These are phyloP conservation scores for Vitis hybrid DNA, from an alignment of 177 flowering plant species.

Conservation along the genomic window DNA sequence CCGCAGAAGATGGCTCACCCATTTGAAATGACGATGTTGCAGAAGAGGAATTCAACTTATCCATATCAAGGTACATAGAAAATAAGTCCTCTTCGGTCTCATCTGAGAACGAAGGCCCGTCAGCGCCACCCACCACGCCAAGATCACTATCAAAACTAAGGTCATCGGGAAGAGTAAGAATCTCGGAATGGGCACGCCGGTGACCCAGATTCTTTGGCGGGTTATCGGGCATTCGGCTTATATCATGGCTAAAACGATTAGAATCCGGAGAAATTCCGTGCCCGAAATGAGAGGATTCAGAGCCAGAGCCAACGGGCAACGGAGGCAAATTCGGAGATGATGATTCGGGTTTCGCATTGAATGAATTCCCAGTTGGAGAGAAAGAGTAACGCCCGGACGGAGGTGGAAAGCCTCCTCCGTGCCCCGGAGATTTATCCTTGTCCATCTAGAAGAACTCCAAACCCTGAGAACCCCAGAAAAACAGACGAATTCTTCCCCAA, in stretches of 20 bases:
- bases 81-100: conserved; percentile 92
- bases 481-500: too few relatives aligned
- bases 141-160: conserved; percentile 92
- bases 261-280: conserved; percentile 35
- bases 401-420: conserved; percentile 56
- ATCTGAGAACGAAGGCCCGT: conserved; percentile 85
- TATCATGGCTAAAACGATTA: conserved; percentile 70
- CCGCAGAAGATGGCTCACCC: conserved; percentile 47
- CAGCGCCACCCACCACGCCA: conserved; percentile 78
- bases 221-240: conserved; percentile 91
- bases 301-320: conserved; percentile 25
- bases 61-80: conserved; percentile 91
- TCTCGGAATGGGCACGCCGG: conserved; percentile 94
- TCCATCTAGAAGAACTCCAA: conserved; percentile 38
- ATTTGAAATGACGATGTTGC: conserved; percentile 55
- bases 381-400: conserved; percentile 53
- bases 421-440: conserved; percentile 50
- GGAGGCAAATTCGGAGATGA: conserved; percentile 43
- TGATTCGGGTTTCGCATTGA: conserved; percentile 46
- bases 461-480: conserved; percentile 2
- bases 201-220: conserved; percentile 85
- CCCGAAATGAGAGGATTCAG: conserved; percentile 38
- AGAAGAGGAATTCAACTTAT: conserved; percentile 68
- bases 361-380: conserved; percentile 34
- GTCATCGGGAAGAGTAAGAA: conserved; percentile 91